Evolutionary conservation across 2,329 filamentous ascomycete species (phyloP), one percentile per base, ranked within the genome.

Genomic region (Ramularia collo-cygni): DNA sequence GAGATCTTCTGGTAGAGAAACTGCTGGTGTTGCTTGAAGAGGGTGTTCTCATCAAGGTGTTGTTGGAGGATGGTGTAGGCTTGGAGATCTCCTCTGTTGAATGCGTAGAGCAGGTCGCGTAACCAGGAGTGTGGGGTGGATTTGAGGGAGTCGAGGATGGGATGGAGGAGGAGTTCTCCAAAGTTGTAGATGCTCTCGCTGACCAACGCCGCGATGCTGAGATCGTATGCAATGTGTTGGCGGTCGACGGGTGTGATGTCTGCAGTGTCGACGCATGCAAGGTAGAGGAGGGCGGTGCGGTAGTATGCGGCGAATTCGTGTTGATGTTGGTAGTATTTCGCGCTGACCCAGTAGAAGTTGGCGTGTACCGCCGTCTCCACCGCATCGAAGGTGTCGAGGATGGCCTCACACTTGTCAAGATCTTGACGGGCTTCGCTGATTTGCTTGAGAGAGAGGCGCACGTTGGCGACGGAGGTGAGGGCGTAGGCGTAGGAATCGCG

Each of bases 131-230:
- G 78, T 29, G 81, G 76, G 16, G 83, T 81, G 55, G 81, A 78
- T 57, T 73, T 73, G 37, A 98, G 77, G 14, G 84, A 82, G 60
- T 95, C 85, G 48, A 98, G 81, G 59, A 98, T 94, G 21, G 21
- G 92, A 64, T 98, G 92, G 53, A 98, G 77, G 21, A 98, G 79
- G n/a, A 98, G 81, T 72, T 98, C 92, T 64, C 92, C 92, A 56
- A 98, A 98, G 72, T 98, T 98, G 78, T 98, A 96, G 69, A 96
- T 98, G 57, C 80, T 86, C 58, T 90, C 85, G 36, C 89, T 95
- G 28, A 95, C 85, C 7, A 98, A 76, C 8, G 92, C 92, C 18
- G 92, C 88, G 38, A 96, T 82, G 59, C 85, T 85, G 47, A 98
- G 81, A 63, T 95, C 88, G 68, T 95, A 94, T 31, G 92, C 92